phyloP scores from a whole-genome alignment of 2,329 filamentous ascomycete genomes.

The Xylaria sp. region DNA sequence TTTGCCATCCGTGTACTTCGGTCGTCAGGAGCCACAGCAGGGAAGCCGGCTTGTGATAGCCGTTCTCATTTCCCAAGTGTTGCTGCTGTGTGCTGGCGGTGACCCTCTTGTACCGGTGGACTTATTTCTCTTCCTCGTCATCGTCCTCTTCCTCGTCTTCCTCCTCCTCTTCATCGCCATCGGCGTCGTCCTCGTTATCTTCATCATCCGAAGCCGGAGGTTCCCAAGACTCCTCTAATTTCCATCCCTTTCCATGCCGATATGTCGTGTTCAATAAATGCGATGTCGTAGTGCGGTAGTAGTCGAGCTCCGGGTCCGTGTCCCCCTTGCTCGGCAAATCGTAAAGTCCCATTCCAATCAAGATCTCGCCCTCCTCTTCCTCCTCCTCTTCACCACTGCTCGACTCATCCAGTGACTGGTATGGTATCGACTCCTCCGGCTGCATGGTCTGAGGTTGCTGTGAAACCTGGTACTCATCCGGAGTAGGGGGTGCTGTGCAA shows the following conservation, averaged over 20 bases:
- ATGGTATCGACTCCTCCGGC: conserved; percentile 46
- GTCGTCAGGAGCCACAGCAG: not conserved
- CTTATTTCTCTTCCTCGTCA: conserved; percentile 37
- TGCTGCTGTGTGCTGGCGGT: conserved; percentile 25
- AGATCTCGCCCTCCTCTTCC: conserved; percentile 60
- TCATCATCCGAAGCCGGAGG: conserved; percentile 55
- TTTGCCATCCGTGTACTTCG: not conserved
- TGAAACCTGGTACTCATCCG: conserved; percentile 51
- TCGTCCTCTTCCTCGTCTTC: conserved; percentile 36
- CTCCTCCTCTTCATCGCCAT: conserved; percentile 39
- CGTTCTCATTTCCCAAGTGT: conserved; percentile 23
- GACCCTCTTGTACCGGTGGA: conserved; percentile 29
- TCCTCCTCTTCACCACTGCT: conserved; percentile 49
- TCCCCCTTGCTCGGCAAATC: conserved; percentile 59
- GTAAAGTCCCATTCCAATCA: conserved; percentile 79
- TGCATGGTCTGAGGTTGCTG: conserved; percentile 45
- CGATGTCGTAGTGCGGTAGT: conserved; percentile 50
- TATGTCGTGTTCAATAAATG: conserved; percentile 49
- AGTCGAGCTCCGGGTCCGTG: conserved; percentile 46
- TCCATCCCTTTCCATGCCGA: conserved; percentile 64
- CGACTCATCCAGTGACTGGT: conserved; percentile 45
- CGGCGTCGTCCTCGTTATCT: conserved; percentile 48
- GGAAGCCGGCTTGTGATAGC: not conserved
- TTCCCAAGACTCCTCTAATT: conserved; percentile 76
- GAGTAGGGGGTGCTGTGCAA: conserved; percentile 52